These are phyloP conservation scores for Pseudocercospora fuligena DNA, from an alignment of 2,329 filamentous ascomycete genomes.

Conservation along the genomic window DNA sequence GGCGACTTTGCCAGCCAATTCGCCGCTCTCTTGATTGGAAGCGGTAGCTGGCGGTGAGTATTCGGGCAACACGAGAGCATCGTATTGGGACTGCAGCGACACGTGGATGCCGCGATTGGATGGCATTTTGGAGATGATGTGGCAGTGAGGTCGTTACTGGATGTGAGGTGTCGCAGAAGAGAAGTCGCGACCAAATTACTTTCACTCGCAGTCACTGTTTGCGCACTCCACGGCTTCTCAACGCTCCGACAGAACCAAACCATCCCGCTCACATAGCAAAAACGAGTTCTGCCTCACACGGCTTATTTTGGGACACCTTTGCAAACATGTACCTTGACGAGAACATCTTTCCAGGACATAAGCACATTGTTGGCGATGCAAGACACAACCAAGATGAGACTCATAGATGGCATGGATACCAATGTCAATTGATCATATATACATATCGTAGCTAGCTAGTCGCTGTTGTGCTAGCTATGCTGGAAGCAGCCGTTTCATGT, in stretches of 20 bases:
- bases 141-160: background rate
- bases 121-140: slow-evolving; percentile 35
- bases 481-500: background rate
- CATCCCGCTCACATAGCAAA: background rate
- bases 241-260: background rate
- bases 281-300: background rate
- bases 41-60: slow-evolving; percentile 35
- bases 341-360: background rate
- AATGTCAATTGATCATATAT: background rate
- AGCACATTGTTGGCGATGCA: background rate
- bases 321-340: background rate
- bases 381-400: background rate
- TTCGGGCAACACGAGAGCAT: slow-evolving; percentile 46
- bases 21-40: slow-evolving; percentile 22
- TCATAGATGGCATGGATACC: background rate
- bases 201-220: background rate
- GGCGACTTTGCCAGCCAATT: slow-evolving; percentile 30
- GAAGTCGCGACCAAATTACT: slow-evolving; percentile 6
- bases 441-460: background rate
- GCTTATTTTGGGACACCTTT: too few species aligned
- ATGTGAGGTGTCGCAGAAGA: background rate
- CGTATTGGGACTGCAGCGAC: slow-evolving; percentile 49
- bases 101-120: slow-evolving; percentile 46
- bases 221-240: background rate
- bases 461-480: background rate